A percentile compares a stretch with the other conserved stretches of the same genome.
These are phyloP conservation scores for Rhizoclosmatium globosum DNA, from an alignment of 192 early-diverging fungal species.

Conservation along the genomic window DNA sequence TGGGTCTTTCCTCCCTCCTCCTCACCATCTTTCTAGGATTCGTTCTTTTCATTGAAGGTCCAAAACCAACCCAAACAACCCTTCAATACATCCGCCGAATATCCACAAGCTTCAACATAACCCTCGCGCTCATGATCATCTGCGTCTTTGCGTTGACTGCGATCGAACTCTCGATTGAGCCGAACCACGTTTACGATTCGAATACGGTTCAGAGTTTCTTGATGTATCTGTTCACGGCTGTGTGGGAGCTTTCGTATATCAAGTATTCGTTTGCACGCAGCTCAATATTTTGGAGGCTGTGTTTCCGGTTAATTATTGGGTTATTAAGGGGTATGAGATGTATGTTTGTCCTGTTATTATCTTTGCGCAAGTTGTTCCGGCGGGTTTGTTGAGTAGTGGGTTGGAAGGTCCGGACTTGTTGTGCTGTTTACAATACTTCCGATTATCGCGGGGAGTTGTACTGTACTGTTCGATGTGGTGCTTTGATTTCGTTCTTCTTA, in stretches of 20 bases:
- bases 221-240: not conserved
- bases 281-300: not conserved
- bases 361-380: not conserved
- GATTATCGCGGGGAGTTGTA: not conserved
- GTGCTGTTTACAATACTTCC: not conserved
- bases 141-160: not conserved
- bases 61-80: too few species aligned
- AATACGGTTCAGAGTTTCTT: not conserved
- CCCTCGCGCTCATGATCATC: not conserved
- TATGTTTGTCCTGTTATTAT: not conserved
- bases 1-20: not conserved
- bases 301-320: not conserved
- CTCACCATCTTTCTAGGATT: not conserved
- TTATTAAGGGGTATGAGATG: too few species aligned
- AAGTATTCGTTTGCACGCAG: not conserved
- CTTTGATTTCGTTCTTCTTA: not conserved
- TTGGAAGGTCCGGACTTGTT: not conserved
- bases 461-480: not conserved
- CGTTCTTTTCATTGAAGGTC: not conserved
- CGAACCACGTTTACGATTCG: not conserved
- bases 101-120: conserved; percentile 1
- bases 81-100: not conserved
- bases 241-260: not conserved
- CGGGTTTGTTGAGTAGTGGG: not conserved
- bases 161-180: not conserved